phyloP scores from a whole-genome alignment of 108 stramenopile genomes.

The Tribonema minus region DNA sequence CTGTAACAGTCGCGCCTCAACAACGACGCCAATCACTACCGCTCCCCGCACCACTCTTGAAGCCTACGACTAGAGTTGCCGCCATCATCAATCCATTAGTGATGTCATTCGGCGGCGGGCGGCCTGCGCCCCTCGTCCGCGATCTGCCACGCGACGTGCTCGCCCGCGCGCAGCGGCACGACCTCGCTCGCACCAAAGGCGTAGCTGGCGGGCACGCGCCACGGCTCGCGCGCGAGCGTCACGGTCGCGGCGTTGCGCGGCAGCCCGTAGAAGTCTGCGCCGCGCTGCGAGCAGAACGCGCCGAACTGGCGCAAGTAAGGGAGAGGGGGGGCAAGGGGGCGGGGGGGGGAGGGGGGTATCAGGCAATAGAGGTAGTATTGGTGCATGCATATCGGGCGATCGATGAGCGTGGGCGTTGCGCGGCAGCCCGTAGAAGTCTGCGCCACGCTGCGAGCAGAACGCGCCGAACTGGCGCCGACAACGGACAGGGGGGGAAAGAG shows the following conservation, averaged over 20 bases:
- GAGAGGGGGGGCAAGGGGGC: no score
- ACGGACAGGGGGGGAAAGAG: no score
- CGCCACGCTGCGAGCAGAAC: constrained; percentile 78
- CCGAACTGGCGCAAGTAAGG: constrained; percentile 69
- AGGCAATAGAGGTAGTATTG: no score
- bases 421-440: constrained; percentile 86
- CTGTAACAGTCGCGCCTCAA: no score
- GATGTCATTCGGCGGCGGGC: background rate
- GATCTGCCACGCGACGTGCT: constrained; percentile 69
- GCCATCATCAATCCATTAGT: background rate
- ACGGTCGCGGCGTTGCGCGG: constrained; percentile 66
- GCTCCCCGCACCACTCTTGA: background rate
- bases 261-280: constrained; percentile 89
- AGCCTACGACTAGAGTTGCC: background rate
- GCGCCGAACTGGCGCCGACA: constrained; percentile 70
- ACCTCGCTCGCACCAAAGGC: constrained; percentile 66
- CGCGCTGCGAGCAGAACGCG: constrained; percentile 75
- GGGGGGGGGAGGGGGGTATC: no score
- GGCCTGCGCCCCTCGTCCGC: constrained; percentile 11
- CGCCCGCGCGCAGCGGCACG: constrained; percentile 75
- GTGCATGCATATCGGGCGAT: no score
- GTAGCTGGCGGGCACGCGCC: constrained; percentile 74
- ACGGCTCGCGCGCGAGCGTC: constrained; percentile 68
- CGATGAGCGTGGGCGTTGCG: constrained; percentile 60
- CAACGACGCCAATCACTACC: background rate